Evolutionary conservation across 768 basidiomycete genomes (phyloP), one percentile per base, ranked within the genome.

Genomic region (Phaeolepiota aurea): DNA sequence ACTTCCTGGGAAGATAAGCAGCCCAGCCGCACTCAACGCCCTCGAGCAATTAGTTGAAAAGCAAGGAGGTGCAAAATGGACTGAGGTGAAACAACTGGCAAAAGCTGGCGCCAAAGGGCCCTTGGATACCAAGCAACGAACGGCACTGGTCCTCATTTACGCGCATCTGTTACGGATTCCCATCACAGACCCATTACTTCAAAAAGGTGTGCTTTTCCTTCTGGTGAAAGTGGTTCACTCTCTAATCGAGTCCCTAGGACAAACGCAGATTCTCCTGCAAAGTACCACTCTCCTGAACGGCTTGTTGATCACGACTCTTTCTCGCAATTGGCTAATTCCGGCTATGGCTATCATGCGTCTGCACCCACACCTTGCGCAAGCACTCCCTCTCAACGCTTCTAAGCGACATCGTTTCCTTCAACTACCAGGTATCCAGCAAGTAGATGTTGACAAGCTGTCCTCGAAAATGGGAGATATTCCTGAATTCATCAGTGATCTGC

Each of bases 281-380:
- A 74, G 76, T 0, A 89, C 88, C 3, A 57, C 71, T 11, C 63
- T 94, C 3, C 72, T 94, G 20, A 85, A 73, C 35, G 87, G 91
- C 0, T 67, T 97, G 18, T 72, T 93, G 40, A 84, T 77, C 49
- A 87, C 96, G 46, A 72, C 85, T 0, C 72, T 87, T 14, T 74
- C 92, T 0, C 88, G 91, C 48, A 90, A 80, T 54, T 99, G 93
- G 93, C 77, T 98, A 5, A 54, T 73, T 3, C 83, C 90, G 1
- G 81, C 88, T 0, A 65, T 93, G 25, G 66, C 75, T 20, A 69
- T 82, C 50, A 86, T 96, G 77, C 82, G 82, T 28, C 63, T 99
- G 19, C 84, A 93, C 48, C 77, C 87, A 3, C 79, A 80, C 58
- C 68, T 99, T 22, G 72, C 78, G 0, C 96, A 99, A 62, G 96